A percentile compares a stretch with the other conserved stretches of the same genome.
Conservation (phyloP, 1,139 yeast genomes). For the Lodderomyces orthopsilosis region DNA sequence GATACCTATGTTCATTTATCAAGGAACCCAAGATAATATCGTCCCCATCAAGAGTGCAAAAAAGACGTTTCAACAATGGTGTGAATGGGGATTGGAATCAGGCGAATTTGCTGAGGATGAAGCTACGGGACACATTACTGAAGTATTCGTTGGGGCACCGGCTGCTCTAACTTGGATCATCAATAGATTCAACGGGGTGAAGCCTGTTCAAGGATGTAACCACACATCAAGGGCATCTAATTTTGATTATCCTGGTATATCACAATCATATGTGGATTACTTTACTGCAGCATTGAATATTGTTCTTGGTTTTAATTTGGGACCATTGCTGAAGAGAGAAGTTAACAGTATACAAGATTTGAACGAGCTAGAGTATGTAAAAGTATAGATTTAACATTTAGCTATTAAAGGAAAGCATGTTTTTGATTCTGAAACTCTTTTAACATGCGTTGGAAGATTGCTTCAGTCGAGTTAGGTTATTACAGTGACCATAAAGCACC, state of each 20-base stretch:
- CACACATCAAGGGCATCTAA: slow-evolving; percentile 23
- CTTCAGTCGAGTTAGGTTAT: no score
- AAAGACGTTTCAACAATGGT: slow-evolving; percentile 28
- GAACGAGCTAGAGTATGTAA: background rate
- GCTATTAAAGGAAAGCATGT: no score
- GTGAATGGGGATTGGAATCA: slow-evolving; percentile 27
- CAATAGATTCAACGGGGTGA: slow-evolving; percentile 18
- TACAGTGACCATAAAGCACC: no score
- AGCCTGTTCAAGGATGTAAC: slow-evolving; percentile 27
- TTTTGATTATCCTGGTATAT: slow-evolving; percentile 20
- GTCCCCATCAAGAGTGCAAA: slow-evolving; percentile 26
- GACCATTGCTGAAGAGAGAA: background rate
- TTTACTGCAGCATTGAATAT: slow-evolving; percentile 3
- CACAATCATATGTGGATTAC: slow-evolving; percentile 5
- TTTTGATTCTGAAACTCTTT: no score
- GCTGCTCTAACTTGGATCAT: slow-evolving; percentile 30
- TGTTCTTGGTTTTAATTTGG: background rate
- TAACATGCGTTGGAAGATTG: no score
- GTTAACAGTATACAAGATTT: background rate
- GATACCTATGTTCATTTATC: slow-evolving; percentile 34
- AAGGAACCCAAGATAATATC: slow-evolving; percentile 27
- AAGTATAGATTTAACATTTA: background rate
- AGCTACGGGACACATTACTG: slow-evolving; percentile 27
- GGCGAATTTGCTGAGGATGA: slow-evolving; percentile 26
- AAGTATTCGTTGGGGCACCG: slow-evolving; percentile 25